Conservation (phyloP, 2,329 filamentous ascomycete genomes). For the Verruconis gallopava region DNA sequence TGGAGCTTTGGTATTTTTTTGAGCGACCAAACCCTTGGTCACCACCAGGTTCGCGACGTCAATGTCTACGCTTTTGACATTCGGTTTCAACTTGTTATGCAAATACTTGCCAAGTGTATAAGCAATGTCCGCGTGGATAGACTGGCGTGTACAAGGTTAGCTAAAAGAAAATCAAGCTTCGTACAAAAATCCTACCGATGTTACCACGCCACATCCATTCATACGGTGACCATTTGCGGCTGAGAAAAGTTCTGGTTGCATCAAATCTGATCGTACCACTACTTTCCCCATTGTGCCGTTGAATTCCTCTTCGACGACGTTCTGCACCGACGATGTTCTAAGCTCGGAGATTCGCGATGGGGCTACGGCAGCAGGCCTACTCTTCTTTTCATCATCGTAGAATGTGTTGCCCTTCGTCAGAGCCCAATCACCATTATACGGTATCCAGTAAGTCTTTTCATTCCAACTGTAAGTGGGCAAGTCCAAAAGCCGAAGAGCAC, state of each 20-base stretch:
- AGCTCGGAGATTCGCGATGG: constrained; percentile 6
- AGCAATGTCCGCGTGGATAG: constrained; percentile 11
- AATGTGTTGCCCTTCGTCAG: constrained; percentile 14
- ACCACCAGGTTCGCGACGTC: constrained; percentile 4
- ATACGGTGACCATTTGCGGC: constrained; percentile 9
- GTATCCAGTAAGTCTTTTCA: constrained; percentile 25
- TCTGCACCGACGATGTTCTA: constrained; percentile 4
- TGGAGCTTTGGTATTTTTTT: not conserved
- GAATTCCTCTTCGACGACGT: constrained; percentile 1
- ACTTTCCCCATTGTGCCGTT: constrained; percentile 1
- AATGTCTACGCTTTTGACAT: not conserved
- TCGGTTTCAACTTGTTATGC: constrained; percentile 6
- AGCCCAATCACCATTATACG: constrained; percentile 22
- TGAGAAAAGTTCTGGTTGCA: constrained; percentile 4
- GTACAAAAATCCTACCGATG: not conserved
- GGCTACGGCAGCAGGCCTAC: not conserved
- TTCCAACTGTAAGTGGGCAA: constrained; percentile 34
- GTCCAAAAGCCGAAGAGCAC: constrained; percentile 33
- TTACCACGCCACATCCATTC: constrained; percentile 5
- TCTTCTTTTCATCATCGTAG: not conserved
- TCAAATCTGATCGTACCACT: constrained; percentile 10
- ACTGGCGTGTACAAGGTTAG: constrained; percentile 4
- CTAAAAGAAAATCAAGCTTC: not conserved
- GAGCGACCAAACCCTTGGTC: not conserved
- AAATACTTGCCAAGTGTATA: constrained; percentile 9